Evolutionary conservation across 371 early-diverging fungal genomes (phyloP), one percentile per base, ranked within the genome.

Genomic region (Batrachochytrium dendrobatidis): DNA sequence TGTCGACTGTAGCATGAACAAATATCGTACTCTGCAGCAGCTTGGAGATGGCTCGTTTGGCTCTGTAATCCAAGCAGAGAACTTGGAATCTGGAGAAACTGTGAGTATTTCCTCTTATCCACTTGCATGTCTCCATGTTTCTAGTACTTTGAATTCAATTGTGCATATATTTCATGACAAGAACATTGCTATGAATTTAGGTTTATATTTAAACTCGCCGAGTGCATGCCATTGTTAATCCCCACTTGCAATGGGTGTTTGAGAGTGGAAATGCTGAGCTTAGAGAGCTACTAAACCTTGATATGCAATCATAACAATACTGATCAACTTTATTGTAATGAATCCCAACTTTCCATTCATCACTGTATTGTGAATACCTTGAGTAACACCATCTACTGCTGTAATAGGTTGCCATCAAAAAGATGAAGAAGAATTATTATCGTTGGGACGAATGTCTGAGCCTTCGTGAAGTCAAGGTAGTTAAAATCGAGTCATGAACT

Each of bases 11-110:
- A 15, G 15, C 51, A 71, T 70, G 67, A 68, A 75, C 43, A 72
- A 72, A 55, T 95, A 91, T 76, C 71, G 80, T 44, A 71, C 89
- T 5, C 33, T 85, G 26, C 79, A 86, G 61, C 83, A 90, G 56
- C 76, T 94, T 2, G 94, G 95, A 34, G 84, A 89, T 60, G 96
- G 96, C 12, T 89, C 92, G 18, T 95, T 94, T 73, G 94, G 94
- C 35, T 78, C 87, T 12, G 96, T 95, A 6, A 79, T 88, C 52
- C 73, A 81, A 66, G 94, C 90, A 1, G 70, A 69, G 52, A 81
- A 87, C 67, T 80, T 72, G 59, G 64, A 73, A 34, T 84, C 84
- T 7, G 82, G 84, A 26, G 83, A 89, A 63, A 77, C 77, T 69
- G 94, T 91, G 60, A 63, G 59, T 53, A 29, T 6, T 10, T 8